Evolutionary conservation across 169 alveolate species (phyloP).

Genomic region (Cystoisospora suis): DNA sequence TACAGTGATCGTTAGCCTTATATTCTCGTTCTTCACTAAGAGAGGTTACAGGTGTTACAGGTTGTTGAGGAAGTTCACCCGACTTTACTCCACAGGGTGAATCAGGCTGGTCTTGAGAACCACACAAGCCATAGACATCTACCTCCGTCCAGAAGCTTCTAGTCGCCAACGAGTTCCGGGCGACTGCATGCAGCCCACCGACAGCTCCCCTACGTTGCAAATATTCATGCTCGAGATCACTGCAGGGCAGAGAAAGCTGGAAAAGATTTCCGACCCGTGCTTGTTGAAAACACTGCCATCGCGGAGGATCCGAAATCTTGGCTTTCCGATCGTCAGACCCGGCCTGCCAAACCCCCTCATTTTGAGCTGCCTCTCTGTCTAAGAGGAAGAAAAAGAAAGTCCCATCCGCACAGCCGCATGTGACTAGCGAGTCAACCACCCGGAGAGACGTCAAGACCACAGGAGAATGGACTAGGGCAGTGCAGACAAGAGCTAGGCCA

Average conservation of each 20-base stretch:
- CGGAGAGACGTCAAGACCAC: slow-evolving; percentile 13
- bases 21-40: too few species aligned
- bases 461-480: not conserved
- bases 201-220: not conserved
- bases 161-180: not conserved
- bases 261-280: slow-evolving; percentile 14
- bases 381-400: not conserved
- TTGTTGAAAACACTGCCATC: slow-evolving; percentile 6
- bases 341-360: too few species aligned
- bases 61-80: too few species aligned
- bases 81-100: too few species aligned
- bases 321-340: not conserved
- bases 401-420: slow-evolving; percentile 15
- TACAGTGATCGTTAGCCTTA: too few species aligned
- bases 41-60: too few species aligned
- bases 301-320: not conserved
- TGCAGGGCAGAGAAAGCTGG: not conserved
- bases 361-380: not conserved
- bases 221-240: not conserved
- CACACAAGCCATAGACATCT: too few species aligned
- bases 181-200: slow-evolving; percentile 12
- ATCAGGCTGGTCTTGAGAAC: too few species aligned
- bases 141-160: slow-evolving; percentile 3
- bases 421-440: not conserved
- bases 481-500: too few species aligned